phyloP scores from a whole-genome alignment of 805 yeast species.

The Ogataea neopini region DNA sequence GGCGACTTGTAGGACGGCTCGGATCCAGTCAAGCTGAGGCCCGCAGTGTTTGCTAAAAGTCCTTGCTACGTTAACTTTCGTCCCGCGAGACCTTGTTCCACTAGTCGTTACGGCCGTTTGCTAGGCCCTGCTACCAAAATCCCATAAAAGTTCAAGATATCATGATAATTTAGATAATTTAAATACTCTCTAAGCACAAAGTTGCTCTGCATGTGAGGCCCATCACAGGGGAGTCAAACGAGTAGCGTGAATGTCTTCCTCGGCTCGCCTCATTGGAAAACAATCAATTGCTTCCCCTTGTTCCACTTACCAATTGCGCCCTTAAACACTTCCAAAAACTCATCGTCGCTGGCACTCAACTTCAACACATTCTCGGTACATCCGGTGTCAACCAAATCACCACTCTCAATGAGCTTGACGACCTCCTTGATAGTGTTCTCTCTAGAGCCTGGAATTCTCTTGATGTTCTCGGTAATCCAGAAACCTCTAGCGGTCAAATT shows the following conservation, averaged over 20 bases:
- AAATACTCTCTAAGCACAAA: no score
- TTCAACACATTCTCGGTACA: slow-evolving; percentile 41
- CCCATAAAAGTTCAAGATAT: no score
- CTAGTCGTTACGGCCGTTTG: no score
- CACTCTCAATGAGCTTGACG: slow-evolving; percentile 56
- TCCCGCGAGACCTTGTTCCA: no score
- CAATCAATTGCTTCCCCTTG: slow-evolving; percentile 47
- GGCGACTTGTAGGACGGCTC: no score
- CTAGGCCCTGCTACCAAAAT: no score
- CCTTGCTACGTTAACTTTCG: no score
- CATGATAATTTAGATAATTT: no score
- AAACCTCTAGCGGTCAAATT: slow-evolving; percentile 84
- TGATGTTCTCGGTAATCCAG: slow-evolving; percentile 81
- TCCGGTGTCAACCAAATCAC: slow-evolving; percentile 53
- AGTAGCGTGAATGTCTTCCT: neutral
- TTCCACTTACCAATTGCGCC: slow-evolving; percentile 43
- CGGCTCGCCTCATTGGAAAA: neutral
- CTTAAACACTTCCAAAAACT: slow-evolving; percentile 43
- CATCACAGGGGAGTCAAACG: no score
- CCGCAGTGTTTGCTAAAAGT: no score
- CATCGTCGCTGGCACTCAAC: slow-evolving; percentile 38
- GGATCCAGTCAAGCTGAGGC: no score
- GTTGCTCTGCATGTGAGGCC: no score
- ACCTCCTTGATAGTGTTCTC: slow-evolving; percentile 54
- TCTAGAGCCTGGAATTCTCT: slow-evolving; percentile 60